Percentiles rank a stretch among this genome's conserved stretches.
Evolutionary conservation across 2,329 filamentous ascomycete species (phyloP).

Genomic region (Cladosporium sp.): DNA sequence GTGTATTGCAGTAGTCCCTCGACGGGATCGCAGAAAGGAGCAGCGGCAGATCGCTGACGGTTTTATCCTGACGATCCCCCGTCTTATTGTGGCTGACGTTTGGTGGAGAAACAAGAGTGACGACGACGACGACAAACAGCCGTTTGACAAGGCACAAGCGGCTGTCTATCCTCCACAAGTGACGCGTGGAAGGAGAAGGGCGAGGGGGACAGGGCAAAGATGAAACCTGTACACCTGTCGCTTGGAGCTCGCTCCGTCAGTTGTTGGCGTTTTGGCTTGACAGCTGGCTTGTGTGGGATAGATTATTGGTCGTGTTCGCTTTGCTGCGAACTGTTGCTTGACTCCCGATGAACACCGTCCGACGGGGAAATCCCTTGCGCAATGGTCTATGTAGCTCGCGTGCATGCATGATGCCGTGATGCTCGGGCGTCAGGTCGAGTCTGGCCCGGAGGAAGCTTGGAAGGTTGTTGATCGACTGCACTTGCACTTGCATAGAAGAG

Average conservation of each 20-base stretch:
- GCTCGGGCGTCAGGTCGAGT: neutral
- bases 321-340: neutral
- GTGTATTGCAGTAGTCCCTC: no score
- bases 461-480: neutral
- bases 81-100: neutral
- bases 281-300: neutral
- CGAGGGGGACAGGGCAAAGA: neutral
- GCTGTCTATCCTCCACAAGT: neutral
- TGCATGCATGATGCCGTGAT: slow-evolving; percentile 11
- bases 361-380: neutral
- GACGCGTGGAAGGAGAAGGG: neutral
- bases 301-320: neutral
- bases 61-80: neutral
- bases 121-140: neutral
- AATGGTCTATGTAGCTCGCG: neutral
- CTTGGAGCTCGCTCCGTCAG: slow-evolving; percentile 1
- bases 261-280: neutral
- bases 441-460: neutral
- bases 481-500: neutral
- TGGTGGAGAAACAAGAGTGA: neutral
- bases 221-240: neutral
- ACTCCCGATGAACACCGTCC: neutral
- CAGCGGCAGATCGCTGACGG: no score
- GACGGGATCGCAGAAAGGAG: no score
- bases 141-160: neutral